Percentiles rank a stretch among this genome's conserved stretches.
Evolutionary conservation across 192 early-diverging fungal genomes (phyloP).

Genomic region (Coemansia sp.): DNA sequence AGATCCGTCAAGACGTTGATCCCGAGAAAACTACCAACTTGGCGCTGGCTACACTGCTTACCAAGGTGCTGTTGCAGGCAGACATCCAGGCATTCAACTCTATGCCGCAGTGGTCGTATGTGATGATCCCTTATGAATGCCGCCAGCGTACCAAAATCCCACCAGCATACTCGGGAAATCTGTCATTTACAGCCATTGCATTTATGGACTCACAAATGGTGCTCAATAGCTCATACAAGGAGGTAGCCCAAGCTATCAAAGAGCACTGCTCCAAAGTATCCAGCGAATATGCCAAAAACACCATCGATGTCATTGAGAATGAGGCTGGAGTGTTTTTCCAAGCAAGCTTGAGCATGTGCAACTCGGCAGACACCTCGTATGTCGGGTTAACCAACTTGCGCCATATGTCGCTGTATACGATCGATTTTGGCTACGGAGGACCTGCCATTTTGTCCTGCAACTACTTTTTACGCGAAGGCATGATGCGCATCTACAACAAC

Average conservation of each 20-base stretch:
- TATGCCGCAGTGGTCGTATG: slow-evolving; percentile 20
- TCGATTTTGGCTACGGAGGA: slow-evolving; percentile 48
- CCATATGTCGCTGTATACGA: slow-evolving; percentile 25
- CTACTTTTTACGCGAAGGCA: slow-evolving; percentile 36
- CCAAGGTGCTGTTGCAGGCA: slow-evolving; percentile 24
- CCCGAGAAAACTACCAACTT: slow-evolving; percentile 16
- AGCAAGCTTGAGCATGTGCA: slow-evolving; percentile 24
- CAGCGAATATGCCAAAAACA: slow-evolving; percentile 31
- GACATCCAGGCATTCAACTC: slow-evolving; percentile 18
- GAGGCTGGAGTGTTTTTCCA: slow-evolving; percentile 36
- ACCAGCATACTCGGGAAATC: slow-evolving; percentile 28
- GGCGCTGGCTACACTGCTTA: slow-evolving; percentile 20
- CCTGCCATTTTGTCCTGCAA: slow-evolving; percentile 29
- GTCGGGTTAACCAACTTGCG: slow-evolving; percentile 34
- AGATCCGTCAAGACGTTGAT: slow-evolving; percentile 38
- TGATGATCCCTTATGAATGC: slow-evolving; percentile 38
- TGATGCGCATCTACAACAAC: slow-evolving; percentile 32
- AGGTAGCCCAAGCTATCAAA: slow-evolving; percentile 27
- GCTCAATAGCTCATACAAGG: slow-evolving; percentile 14
- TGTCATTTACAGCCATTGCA: slow-evolving; percentile 25
- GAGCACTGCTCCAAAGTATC: slow-evolving; percentile 16
- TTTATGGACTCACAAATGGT: slow-evolving; percentile 12
- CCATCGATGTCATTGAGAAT: slow-evolving; percentile 34
- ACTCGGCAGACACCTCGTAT: slow-evolving; percentile 30
- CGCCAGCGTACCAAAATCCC: slow-evolving; percentile 29